Evolutionary conservation across 2,329 filamentous ascomycete genomes (phyloP).

Genomic region (Ascochyta rabiei): DNA sequence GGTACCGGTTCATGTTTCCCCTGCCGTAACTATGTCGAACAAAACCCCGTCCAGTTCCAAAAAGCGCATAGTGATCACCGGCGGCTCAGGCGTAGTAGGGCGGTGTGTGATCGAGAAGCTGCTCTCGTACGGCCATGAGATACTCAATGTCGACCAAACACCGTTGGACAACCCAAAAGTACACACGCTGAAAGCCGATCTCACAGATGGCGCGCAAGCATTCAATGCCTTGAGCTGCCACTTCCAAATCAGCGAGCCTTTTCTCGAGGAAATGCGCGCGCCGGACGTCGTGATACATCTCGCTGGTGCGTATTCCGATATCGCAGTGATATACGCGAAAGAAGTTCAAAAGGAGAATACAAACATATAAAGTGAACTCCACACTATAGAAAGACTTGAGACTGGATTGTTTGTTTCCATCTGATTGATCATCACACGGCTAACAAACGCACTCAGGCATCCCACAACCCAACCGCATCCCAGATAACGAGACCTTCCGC

Average conservation of each 20-base stretch:
- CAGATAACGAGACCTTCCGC: slow-evolving; percentile 64
- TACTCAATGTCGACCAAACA: slow-evolving; percentile 61
- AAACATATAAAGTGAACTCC: neutral
- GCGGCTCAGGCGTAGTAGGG: slow-evolving; percentile 58
- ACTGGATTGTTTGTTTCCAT: neutral
- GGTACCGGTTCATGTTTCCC: neutral
- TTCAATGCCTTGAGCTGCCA: slow-evolving; percentile 63
- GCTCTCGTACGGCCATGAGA: slow-evolving; percentile 56
- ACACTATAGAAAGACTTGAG: neutral
- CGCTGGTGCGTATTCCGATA: slow-evolving; percentile 49
- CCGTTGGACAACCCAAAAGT: slow-evolving; percentile 54
- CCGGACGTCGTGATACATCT: slow-evolving; percentile 68
- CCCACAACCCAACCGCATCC: slow-evolving; percentile 64
- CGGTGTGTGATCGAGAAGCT: slow-evolving; percentile 58
- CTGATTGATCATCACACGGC: neutral
- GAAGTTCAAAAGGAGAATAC: neutral
- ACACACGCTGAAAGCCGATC: slow-evolving; percentile 61
- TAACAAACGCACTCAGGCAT: slow-evolving; percentile 25
- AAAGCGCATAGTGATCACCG: slow-evolving; percentile 59
- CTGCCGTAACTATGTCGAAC: slow-evolving; percentile 8
- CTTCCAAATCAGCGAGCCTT: slow-evolving; percentile 56
- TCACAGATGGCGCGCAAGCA: slow-evolving; percentile 61
- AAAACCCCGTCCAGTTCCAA: neutral
- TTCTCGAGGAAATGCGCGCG: slow-evolving; percentile 40
- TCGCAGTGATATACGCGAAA: neutral